phyloP scores from a whole-genome alignment of 345 rosid species.

The Stellera chamaejasme region DNA sequence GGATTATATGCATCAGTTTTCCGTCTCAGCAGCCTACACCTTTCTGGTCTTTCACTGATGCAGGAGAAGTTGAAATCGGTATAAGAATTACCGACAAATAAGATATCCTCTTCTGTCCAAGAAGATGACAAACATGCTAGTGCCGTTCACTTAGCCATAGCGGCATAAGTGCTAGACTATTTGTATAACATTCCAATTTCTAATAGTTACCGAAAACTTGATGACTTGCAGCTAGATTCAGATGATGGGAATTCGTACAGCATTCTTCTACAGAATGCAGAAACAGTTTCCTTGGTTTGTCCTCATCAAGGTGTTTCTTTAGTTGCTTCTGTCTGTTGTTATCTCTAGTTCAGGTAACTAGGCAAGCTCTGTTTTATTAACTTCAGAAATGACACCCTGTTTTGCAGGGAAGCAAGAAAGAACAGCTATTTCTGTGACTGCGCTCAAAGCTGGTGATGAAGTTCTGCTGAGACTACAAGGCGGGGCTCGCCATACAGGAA shows the following conservation, averaged over 20 bases:
- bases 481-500: constrained; percentile 81
- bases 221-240: constrained; percentile 30
- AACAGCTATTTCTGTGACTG: constrained; percentile 57
- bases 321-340: background rate
- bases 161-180: too few species aligned
- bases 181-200: too few species aligned
- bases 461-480: constrained; percentile 58
- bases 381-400: background rate
- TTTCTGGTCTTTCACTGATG: too few species aligned
- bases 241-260: constrained; percentile 33
- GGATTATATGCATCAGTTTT: too few species aligned
- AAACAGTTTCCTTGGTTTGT: constrained; percentile 66
- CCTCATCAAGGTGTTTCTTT: constrained; percentile 38
- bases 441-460: constrained; percentile 59
- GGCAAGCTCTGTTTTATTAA: constrained; percentile 12
- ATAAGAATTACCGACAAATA: too few species aligned
- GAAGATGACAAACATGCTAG: too few species aligned
- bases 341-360: too few species aligned
- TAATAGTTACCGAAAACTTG: background rate
- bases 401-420: constrained; percentile 32
- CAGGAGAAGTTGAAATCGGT: too few species aligned
- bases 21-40: too few species aligned
- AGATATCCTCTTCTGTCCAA: too few species aligned
- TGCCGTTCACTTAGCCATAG: too few species aligned
- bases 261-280: constrained; percentile 75